A percentile compares a stretch with the other conserved stretches of the same genome.
These are phyloP conservation scores for Sporisorium reilianum DNA, from an alignment of 1,284 basidiomycete species.

Conservation along the genomic window DNA sequence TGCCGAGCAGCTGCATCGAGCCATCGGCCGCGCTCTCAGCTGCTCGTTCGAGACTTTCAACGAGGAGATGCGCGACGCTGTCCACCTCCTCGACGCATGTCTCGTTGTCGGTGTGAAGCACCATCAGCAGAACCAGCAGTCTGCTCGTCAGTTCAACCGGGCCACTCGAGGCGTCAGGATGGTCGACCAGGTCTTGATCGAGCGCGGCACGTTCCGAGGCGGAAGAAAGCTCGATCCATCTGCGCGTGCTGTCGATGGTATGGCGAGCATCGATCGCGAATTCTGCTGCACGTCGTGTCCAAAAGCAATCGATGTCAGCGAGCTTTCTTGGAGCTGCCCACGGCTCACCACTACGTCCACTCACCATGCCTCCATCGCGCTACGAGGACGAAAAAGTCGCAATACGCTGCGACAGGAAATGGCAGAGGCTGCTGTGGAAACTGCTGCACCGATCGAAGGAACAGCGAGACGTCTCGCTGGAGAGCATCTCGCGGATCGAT, in stretches of 20 bases:
- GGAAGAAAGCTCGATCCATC: conserved; percentile 16
- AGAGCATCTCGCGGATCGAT: neutral
- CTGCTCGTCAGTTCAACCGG: conserved; percentile 14
- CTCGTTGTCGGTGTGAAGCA: conserved; percentile 2
- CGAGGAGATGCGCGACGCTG: neutral
- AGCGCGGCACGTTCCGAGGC: conserved; percentile 5
- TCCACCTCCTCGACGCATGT: neutral
- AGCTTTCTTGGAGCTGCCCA: too few species aligned
- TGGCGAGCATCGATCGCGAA: conserved; percentile 21
- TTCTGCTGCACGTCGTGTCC: conserved; percentile 2
- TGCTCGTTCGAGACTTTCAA: conserved; percentile 17
- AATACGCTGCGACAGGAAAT: conserved; percentile 14
- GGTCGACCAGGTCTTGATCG: conserved; percentile 7
- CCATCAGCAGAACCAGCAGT: conserved; percentile 2
- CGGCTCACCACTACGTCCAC: neutral
- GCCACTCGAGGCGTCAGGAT: conserved; percentile 1
- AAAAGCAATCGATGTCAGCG: neutral
- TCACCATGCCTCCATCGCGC: conserved; percentile 23
- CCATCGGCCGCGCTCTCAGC: neutral
- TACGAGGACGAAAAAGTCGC: conserved; percentile 31
- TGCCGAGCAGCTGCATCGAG: neutral
- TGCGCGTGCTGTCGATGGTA: conserved; percentile 26
- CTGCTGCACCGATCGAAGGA: conserved; percentile 19
- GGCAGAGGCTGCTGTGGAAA: conserved; percentile 19
- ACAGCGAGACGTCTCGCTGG: conserved; percentile 13